A percentile compares a stretch with the other conserved stretches of the same genome.
Conservation (phyloP, 2,329 filamentous ascomycete species). For the Clarireedia hainanense region DNA sequence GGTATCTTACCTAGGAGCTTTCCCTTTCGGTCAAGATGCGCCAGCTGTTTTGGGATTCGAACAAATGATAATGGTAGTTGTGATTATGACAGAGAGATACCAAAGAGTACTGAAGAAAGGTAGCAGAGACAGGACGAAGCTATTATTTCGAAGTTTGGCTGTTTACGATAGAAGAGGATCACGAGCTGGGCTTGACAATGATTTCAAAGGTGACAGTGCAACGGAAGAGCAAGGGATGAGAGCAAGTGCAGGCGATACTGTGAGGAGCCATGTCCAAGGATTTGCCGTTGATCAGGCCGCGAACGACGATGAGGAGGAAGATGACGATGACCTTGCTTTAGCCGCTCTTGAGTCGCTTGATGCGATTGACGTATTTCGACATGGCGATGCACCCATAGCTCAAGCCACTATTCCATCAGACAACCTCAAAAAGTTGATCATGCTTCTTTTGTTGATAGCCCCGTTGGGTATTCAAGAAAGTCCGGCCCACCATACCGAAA, state of each 20-base stretch:
- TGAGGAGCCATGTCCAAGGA: constrained; percentile 17
- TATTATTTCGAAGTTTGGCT: constrained; percentile 64
- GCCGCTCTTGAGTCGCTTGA: constrained; percentile 63
- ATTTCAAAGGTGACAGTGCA: background rate
- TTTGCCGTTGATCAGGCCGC: constrained; percentile 38
- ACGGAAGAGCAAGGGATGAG: background rate
- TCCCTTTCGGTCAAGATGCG: constrained; percentile 64
- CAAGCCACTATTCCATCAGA: constrained; percentile 66
- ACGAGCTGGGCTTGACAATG: constrained; percentile 13
- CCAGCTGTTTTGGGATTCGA: constrained; percentile 63
- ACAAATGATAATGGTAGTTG: constrained; percentile 63
- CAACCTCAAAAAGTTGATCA: constrained; percentile 62
- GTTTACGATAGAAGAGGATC: constrained; percentile 55
- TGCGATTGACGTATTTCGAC: constrained; percentile 51
- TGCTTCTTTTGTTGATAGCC: constrained; percentile 60
- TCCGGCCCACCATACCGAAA: constrained; percentile 50
- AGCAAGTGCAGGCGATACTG: constrained; percentile 12
- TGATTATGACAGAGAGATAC: constrained; percentile 65
- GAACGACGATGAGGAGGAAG: constrained; percentile 33
- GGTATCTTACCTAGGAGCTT: constrained; percentile 62
- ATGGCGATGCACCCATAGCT: constrained; percentile 44
- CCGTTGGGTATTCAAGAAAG: constrained; percentile 58
- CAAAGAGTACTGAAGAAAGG: constrained; percentile 52
- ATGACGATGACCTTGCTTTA: constrained; percentile 57
- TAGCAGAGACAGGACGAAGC: constrained; percentile 49